Evolutionary conservation across 352 stramenopile genomes (phyloP).

Genomic region (Globisporangium perplexum): DNA sequence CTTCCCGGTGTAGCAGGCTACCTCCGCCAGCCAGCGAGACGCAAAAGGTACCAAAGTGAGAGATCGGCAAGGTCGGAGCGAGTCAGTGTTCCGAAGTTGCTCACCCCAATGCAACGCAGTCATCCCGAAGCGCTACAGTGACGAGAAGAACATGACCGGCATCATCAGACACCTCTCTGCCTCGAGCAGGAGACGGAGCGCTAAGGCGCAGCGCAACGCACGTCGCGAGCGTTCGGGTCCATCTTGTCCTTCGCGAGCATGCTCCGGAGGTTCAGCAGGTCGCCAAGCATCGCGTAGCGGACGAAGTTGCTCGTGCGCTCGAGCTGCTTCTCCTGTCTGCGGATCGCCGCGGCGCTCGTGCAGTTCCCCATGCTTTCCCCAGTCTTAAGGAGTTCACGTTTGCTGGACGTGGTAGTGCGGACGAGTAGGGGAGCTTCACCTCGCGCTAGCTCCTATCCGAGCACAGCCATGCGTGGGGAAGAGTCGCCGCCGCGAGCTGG

Average conservation of each 20-base stretch:
- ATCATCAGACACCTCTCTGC: not conserved
- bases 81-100: not conserved
- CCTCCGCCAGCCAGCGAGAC: no score
- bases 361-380: slow-evolving; percentile 23
- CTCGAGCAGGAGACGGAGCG: not conserved
- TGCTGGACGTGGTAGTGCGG: no score
- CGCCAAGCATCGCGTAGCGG: slow-evolving; percentile 42
- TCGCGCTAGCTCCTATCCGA: no score
- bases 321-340: slow-evolving; percentile 20
- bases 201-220: slow-evolving; percentile 14
- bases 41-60: not conserved
- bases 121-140: slow-evolving; percentile 66
- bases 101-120: slow-evolving; percentile 74
- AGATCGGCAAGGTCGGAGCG: not conserved
- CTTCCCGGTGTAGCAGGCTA: slow-evolving; percentile 57
- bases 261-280: slow-evolving; percentile 34
- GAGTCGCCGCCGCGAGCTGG: no score
- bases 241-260: slow-evolving; percentile 50
- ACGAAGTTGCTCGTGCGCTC: slow-evolving; percentile 49
- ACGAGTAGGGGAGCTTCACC: no score
- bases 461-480: no score
- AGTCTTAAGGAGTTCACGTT: no score
- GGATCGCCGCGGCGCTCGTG: slow-evolving; percentile 15
- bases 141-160: not conserved
- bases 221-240: slow-evolving; percentile 48